phyloP scores from a whole-genome alignment of 495 filamentous ascomycete genomes.

The Tirmania nivea region DNA sequence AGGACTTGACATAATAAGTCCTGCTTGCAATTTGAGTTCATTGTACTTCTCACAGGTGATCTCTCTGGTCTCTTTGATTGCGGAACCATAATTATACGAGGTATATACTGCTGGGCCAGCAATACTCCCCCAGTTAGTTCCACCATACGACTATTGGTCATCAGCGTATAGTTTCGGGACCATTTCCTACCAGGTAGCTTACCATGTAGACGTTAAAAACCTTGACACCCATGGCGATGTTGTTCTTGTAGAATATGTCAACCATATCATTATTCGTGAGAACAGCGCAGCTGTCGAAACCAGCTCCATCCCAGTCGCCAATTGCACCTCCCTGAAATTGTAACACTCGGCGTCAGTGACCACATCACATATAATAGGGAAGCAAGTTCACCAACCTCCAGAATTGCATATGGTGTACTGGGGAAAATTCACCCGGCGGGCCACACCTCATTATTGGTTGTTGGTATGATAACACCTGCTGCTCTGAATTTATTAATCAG shows the following conservation, averaged over 20 bases:
- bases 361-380: background rate
- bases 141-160: conserved; percentile 36
- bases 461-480: conserved; percentile 49
- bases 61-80: conserved; percentile 44
- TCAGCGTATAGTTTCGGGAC: conserved; percentile 10
- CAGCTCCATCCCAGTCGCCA: conserved; percentile 51
- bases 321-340: conserved; percentile 56
- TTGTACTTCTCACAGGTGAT: conserved; percentile 56
- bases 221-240: conserved; percentile 38
- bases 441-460: conserved; percentile 54
- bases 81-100: conserved; percentile 49
- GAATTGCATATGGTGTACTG: conserved; percentile 41
- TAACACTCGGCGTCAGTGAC: background rate
- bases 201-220: conserved; percentile 54
- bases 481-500: conserved; percentile 44
- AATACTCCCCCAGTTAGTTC: conserved; percentile 74
- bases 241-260: conserved; percentile 63
- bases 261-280: conserved; percentile 51
- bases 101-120: conserved; percentile 53
- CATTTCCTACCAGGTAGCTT: conserved; percentile 1
- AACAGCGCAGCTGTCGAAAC: conserved; percentile 39
- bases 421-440: conserved; percentile 21
- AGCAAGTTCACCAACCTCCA: conserved; percentile 27
- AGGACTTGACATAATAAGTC: conserved; percentile 48
- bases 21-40: conserved; percentile 50